Evolutionary conservation across 2,329 filamentous ascomycete genomes (phyloP).

Genomic region (Chrysoporthe cubensis): DNA sequence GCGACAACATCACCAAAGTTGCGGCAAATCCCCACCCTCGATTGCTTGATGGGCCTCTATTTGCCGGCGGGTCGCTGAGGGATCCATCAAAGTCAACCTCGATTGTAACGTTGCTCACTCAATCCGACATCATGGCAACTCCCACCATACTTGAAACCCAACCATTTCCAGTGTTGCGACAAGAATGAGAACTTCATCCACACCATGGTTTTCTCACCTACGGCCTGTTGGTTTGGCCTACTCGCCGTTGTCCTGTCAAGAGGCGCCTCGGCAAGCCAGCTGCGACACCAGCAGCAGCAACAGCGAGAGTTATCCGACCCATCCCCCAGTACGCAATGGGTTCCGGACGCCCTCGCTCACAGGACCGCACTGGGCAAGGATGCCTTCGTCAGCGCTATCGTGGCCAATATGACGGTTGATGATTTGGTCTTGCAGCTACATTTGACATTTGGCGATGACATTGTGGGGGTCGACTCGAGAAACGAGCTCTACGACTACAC

Average conservation of each 20-base stretch:
- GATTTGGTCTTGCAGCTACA: constrained; percentile 46
- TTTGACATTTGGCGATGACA: constrained; percentile 48
- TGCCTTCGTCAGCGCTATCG: constrained; percentile 34
- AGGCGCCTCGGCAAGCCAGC: not conserved
- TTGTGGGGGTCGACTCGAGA: constrained; percentile 43
- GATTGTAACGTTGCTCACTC: constrained; percentile 18
- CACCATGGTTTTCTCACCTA: constrained; percentile 1
- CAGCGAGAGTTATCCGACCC: constrained; percentile 13
- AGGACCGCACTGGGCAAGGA: constrained; percentile 30
- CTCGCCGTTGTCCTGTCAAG: not conserved
- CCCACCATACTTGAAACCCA: not conserved
- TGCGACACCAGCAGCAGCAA: not conserved
- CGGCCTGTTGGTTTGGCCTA: not conserved
- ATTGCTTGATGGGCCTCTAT: not conserved
- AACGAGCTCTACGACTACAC: constrained; percentile 45
- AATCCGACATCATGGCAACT: not conserved
- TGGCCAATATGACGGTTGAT: constrained; percentile 40
- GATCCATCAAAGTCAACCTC: not conserved
- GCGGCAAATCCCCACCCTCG: not conserved
- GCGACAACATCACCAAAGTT: not conserved
- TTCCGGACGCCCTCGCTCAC: constrained; percentile 9
- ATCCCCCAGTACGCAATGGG: constrained; percentile 21
- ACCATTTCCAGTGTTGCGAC: not conserved
- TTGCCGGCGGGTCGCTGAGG: not conserved
- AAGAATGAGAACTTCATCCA: not conserved